phyloP scores from a whole-genome alignment of 2,329 filamentous ascomycete species.

The Paraphaeosphaeria sporulosa region DNA sequence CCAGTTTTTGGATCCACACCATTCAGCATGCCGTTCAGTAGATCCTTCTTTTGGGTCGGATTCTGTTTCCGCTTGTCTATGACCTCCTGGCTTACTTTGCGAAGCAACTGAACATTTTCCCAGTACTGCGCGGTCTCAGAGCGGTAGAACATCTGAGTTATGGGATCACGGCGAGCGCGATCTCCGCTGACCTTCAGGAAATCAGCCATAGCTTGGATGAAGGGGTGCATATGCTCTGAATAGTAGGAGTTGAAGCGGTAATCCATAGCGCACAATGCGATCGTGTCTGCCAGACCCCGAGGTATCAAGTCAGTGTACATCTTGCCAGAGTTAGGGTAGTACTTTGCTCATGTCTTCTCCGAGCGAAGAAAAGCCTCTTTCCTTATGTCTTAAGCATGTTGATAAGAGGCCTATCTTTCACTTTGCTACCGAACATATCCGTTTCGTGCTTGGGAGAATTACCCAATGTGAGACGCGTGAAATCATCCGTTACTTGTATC shows the following conservation, averaged over 20 bases:
- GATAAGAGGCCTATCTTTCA: too few species aligned
- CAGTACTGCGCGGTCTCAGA: slow-evolving; percentile 58
- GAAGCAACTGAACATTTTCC: slow-evolving; percentile 61
- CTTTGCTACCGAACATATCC: too few species aligned
- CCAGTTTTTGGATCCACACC: slow-evolving; percentile 69
- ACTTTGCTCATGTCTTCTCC: too few species aligned
- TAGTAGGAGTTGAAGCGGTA: slow-evolving; percentile 54
- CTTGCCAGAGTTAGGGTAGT: too few species aligned
- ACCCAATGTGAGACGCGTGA: slow-evolving; percentile 45
- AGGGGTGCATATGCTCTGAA: slow-evolving; percentile 45
- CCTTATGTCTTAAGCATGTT: too few species aligned
- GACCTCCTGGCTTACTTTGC: slow-evolving; percentile 64
- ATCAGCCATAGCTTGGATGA: slow-evolving; percentile 48
- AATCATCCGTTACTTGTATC: slow-evolving; percentile 49
- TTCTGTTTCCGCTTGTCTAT: slow-evolving; percentile 64
- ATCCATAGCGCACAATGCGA: slow-evolving; percentile 51
- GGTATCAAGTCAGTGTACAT: too few species aligned
- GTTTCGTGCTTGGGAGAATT: too few species aligned
- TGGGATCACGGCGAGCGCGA: slow-evolving; percentile 38
- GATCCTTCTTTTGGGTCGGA: slow-evolving; percentile 64
- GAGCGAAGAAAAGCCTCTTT: too few species aligned
- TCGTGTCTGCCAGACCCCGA: slow-evolving; percentile 31
- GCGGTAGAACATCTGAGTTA: slow-evolving; percentile 46
- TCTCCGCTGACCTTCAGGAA: slow-evolving; percentile 48
- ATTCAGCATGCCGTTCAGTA: slow-evolving; percentile 67